Evolutionary conservation across 139 green algal genomes (phyloP), one percentile per base, ranked within the genome.

Genomic region (Pseudopediastrum boryanum): DNA sequence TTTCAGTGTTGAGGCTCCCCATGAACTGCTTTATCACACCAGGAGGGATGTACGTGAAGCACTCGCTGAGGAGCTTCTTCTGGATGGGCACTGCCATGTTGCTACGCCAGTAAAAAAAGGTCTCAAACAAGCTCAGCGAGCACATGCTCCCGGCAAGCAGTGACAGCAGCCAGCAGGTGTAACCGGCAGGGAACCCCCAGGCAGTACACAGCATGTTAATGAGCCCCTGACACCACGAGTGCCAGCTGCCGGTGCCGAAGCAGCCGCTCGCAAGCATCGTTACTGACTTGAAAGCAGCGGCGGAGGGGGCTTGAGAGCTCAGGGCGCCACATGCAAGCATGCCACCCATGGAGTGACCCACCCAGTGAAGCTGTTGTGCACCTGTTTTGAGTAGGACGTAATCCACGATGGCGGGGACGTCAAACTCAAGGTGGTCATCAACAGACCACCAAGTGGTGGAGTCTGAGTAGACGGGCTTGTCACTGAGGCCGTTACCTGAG

Each of bases 291-390:
- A 82, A 10, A 2, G 25, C 27, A 33, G 2, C 4, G 29, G 76
- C 64, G n/a, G 61, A 36, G 29, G 27, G 43, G 36, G 36, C n/a
- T 5, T 58, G 50, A 50, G 46, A 36, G 3, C 65, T 77, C 50
- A 77, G 48, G 39, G 66, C 46, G 38, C 76, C 76, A 2, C 56
- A 23, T 10, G 64, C 76, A n/a, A 82, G 46, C 76, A 82, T 82
- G 65, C 76, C 76, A 8, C 76, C 76, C 76, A 82, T 82, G 51
- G 64, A 76, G 76, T 82, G 76, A n/a, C 76, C 76, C 23, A 82
- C 48, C 76, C 76, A 82, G 41, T 82, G 76, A 38, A 82, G 29
- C 38, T 68, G 50, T 44, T 16, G 16, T 16, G 76, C 51, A 16
- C 76, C 39, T 23, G 76, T 82, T 2, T 51, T 13, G 19, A 21